phyloP scores from a whole-genome alignment of 371 early-diverging fungal species.

The Mortierella sp. region DNA sequence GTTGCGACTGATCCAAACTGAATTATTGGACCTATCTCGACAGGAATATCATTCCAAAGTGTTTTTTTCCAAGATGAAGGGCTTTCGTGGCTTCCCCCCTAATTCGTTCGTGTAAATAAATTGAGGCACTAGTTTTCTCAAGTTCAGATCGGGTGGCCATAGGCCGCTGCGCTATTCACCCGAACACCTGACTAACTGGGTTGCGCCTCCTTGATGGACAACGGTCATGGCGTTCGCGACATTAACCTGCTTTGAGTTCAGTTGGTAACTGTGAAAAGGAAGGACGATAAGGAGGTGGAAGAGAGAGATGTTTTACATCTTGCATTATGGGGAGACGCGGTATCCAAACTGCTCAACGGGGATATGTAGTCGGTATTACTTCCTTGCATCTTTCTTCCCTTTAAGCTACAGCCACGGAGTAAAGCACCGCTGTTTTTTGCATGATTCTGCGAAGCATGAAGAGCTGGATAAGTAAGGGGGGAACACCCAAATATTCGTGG shows the following conservation, averaged over 20 bases:
- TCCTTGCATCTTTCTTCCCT: neutral
- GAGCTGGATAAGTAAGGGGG: neutral
- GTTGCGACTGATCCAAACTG: no score
- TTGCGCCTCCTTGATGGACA: neutral
- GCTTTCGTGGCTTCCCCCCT: no score
- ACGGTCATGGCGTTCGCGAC: neutral
- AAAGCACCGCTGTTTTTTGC: neutral
- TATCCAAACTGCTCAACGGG: neutral
- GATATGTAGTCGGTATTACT: neutral
- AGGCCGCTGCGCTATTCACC: neutral
- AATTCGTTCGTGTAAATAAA: no score
- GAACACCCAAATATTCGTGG: neutral
- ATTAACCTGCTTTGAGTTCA: neutral
- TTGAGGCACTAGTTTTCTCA: no score
- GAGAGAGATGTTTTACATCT: neutral
- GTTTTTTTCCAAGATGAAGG: no score
- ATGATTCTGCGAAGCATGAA: neutral
- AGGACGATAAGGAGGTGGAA: neutral
- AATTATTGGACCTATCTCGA: no score
- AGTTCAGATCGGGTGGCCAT: no score
- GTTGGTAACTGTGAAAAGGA: neutral
- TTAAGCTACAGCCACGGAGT: neutral
- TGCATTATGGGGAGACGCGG: neutral
- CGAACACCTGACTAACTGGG: neutral
- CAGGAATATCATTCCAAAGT: no score